These are phyloP conservation scores for Yarrowia porcina DNA, from an alignment of 805 yeast species.

Conservation along the genomic window DNA sequence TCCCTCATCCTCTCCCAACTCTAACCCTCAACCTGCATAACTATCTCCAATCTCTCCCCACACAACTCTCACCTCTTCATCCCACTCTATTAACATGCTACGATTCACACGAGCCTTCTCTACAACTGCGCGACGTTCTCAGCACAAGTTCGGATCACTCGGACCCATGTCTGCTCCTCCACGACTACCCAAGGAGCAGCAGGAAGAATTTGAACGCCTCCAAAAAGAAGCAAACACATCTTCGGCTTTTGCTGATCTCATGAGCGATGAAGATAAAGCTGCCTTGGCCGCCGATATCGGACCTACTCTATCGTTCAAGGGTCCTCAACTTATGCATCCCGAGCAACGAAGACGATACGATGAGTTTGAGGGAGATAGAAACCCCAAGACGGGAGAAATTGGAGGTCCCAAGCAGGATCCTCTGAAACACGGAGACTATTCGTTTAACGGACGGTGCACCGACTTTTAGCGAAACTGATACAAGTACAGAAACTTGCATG, in stretches of 20 bases:
- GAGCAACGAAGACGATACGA: conserved; percentile 76
- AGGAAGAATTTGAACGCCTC: conserved; percentile 85
- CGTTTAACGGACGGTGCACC: conserved; percentile 93
- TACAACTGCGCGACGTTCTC: not conserved
- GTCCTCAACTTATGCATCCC: conserved; percentile 42
- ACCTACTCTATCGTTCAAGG: conserved; percentile 33
- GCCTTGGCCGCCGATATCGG: conserved; percentile 43
- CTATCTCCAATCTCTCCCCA: not conserved
- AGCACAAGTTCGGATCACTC: conserved; percentile 9
- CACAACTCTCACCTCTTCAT: not conserved
- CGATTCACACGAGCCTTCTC: conserved; percentile 11
- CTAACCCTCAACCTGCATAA: not conserved
- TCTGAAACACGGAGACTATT: conserved; percentile 83
- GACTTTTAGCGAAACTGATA: conserved; percentile 74
- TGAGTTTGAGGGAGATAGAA: conserved; percentile 91
- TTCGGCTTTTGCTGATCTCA: conserved; percentile 44
- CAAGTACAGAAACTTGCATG: not conserved
- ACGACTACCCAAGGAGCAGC: conserved; percentile 71
- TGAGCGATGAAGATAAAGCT: conserved; percentile 26
- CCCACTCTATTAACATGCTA: not conserved
- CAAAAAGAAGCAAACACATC: conserved; percentile 79
- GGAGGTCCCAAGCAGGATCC: conserved; percentile 99
- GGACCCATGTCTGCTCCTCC: conserved; percentile 56
- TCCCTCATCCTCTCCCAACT: too few species aligned
- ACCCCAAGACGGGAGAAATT: conserved; percentile 90